A percentile compares a stretch with the other conserved stretches of the same genome.
These are phyloP conservation scores for Garcia nutans DNA, from an alignment of 345 rosid genomes.

Conservation along the genomic window DNA sequence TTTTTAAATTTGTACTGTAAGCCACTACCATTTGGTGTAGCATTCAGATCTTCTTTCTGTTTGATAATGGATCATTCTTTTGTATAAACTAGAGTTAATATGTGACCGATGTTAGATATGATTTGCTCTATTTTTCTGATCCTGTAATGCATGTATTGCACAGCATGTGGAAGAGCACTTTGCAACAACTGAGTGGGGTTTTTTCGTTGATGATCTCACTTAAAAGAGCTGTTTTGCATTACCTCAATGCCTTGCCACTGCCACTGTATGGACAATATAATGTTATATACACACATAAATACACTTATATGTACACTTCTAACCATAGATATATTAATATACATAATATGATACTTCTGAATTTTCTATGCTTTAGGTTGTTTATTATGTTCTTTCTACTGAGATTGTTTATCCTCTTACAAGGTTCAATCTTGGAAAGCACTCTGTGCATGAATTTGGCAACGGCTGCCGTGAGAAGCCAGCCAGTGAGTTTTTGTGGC, in stretches of 20 bases:
- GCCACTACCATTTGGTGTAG: background rate
- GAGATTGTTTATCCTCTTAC: slow-evolving; percentile 20
- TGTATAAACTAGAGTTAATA: background rate
- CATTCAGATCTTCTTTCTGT: background rate
- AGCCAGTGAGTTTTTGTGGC: slow-evolving; percentile 36
- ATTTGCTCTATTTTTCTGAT: slow-evolving; percentile 12
- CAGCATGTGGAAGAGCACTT: slow-evolving; percentile 56
- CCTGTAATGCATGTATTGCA: slow-evolving; percentile 11
- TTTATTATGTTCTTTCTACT: slow-evolving; percentile 21
- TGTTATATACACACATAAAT: background rate
- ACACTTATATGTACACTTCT: background rate
- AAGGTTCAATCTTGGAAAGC: slow-evolving; percentile 43
- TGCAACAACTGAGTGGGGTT: slow-evolving; percentile 37
- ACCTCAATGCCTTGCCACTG: slow-evolving; percentile 34
- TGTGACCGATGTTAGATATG: background rate
- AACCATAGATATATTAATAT: background rate
- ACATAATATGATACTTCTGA: background rate
- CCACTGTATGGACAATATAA: slow-evolving; percentile 21
- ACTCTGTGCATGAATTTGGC: slow-evolving; percentile 11
- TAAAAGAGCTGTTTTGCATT: slow-evolving; percentile 39
- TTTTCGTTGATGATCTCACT: slow-evolving; percentile 34
- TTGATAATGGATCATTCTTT: slow-evolving; percentile 4
- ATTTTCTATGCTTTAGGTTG: background rate
- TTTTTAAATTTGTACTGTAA: background rate
- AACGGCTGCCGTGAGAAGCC: slow-evolving; percentile 18